These are phyloP conservation scores for Colletotrichum agaves DNA, from an alignment of 2,329 filamentous ascomycete genomes.

Conservation along the genomic window DNA sequence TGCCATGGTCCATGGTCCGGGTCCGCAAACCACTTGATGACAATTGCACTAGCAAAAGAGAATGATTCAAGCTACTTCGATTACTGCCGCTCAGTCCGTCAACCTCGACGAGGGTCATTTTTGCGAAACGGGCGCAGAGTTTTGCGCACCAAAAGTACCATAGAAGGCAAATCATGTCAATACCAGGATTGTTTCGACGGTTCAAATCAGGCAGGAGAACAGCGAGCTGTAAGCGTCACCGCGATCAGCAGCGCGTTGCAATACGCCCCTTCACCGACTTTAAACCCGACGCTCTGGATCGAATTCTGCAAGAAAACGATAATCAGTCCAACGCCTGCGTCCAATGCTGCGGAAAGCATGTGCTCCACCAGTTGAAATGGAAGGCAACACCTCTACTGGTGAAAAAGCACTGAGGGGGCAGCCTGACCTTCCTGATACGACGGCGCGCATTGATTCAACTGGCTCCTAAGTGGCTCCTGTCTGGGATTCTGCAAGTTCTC, in stretches of 20 bases:
- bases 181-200: constrained; percentile 5
- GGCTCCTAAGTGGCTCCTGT: constrained; percentile 7
- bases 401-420: constrained; percentile 19
- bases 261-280: constrained; percentile 31
- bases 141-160: neutral
- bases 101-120: neutral
- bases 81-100: neutral
- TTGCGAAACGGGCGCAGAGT: constrained; percentile 23
- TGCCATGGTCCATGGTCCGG: neutral
- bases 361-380: constrained; percentile 1
- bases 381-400: constrained; percentile 26
- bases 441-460: constrained; percentile 9
- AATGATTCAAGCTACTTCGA: neutral
- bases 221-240: constrained; percentile 12
- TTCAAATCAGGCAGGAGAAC: constrained; percentile 33
- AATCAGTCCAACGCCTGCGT: constrained; percentile 16
- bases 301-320: constrained; percentile 21
- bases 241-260: constrained; percentile 12
- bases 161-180: constrained; percentile 8
- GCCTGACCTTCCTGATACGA: constrained; percentile 1
- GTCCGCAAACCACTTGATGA: too few species aligned
- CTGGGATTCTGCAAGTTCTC: constrained; percentile 16
- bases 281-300: constrained; percentile 32
- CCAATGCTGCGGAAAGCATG: constrained; percentile 13
- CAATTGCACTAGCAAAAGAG: neutral